Conservation (phyloP, 179 eudicot species). For the Pouteria campechiana region DNA sequence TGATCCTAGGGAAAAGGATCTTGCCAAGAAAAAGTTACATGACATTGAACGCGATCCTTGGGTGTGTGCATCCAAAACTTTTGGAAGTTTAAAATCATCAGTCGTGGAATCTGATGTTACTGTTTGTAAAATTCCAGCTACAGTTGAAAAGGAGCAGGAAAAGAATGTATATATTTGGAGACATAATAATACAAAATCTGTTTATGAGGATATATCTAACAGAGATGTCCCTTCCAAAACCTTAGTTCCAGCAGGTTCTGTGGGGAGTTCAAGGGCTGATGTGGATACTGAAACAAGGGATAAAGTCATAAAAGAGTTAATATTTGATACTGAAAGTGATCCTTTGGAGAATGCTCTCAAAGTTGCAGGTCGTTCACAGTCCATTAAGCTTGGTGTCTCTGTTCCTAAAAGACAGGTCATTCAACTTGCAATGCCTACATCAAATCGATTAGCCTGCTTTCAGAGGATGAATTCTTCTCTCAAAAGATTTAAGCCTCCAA, state of each 20-base stretch:
- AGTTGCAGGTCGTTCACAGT: slow-evolving; percentile 40
- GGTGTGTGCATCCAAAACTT: too few relatives aligned
- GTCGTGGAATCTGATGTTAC: too few relatives aligned
- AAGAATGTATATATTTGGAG: too few relatives aligned
- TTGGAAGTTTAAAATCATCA: too few relatives aligned
- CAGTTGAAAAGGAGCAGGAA: too few relatives aligned
- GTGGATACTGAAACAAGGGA: slow-evolving; percentile 22
- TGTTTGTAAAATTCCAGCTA: too few relatives aligned
- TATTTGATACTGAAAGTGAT: slow-evolving; percentile 53
- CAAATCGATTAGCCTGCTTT: slow-evolving; percentile 37
- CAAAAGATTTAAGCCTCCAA: slow-evolving; percentile 67
- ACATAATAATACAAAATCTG: too few relatives aligned
- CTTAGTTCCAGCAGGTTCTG: slow-evolving; percentile 9
- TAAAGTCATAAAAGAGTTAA: slow-evolving; percentile 36
- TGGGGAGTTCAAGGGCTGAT: too few relatives aligned
- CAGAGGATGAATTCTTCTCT: slow-evolving; percentile 45
- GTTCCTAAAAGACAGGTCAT: slow-evolving; percentile 82
- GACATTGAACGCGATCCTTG: too few relatives aligned
- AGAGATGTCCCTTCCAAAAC: slow-evolving; percentile 13
- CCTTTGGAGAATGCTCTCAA: slow-evolving; percentile 58
- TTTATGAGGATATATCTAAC: slow-evolving; percentile 4
- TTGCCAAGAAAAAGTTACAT: too few relatives aligned
- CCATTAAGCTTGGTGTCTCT: slow-evolving; percentile 30
- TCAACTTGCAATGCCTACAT: slow-evolving; percentile 60
- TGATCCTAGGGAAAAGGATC: too few relatives aligned